Conservation (phyloP, 768 basidiomycete species). For the Tricholoma sp. region DNA sequence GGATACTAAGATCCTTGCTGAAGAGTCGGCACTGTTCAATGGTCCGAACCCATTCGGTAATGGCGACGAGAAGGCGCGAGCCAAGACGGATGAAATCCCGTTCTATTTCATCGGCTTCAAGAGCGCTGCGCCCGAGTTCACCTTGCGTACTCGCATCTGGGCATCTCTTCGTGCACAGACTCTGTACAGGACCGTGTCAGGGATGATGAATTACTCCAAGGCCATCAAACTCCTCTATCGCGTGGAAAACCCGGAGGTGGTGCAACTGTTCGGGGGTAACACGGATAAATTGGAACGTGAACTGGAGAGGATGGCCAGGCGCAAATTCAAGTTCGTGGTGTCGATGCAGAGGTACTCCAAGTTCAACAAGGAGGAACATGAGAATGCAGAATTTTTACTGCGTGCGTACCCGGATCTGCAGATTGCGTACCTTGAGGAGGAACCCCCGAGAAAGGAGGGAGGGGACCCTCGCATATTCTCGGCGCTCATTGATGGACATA, state of each 20-base stretch:
- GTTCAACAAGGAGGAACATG: constrained; percentile 99
- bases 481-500: constrained; percentile 95
- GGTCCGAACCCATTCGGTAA: constrained; percentile 62
- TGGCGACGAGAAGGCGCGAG: constrained; percentile 71
- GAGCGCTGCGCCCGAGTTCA: constrained; percentile 97
- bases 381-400: constrained; percentile 96
- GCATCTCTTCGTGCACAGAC: constrained; percentile 98
- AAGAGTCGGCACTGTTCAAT: constrained; percentile 86
- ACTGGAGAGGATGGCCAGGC: constrained; percentile 93
- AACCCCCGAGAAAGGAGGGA: constrained; percentile 88
- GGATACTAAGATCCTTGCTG: constrained; percentile 98
- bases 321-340: constrained; percentile 99
- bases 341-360: constrained; percentile 99
- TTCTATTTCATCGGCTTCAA: constrained; percentile 99
- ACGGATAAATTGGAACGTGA: constrained; percentile 96
- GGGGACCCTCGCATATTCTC: constrained; percentile 96
- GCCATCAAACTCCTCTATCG: constrained; percentile 99
- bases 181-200: constrained; percentile 96
- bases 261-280: constrained; percentile 95
- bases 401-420: constrained; percentile 98
- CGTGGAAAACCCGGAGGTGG: constrained; percentile 98
- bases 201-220: constrained; percentile 99
- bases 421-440: constrained; percentile 98
- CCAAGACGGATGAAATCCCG: constrained; percentile 88
- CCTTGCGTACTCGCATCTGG: constrained; percentile 98